phyloP scores from a whole-genome alignment of 2,329 filamentous ascomycete genomes.

The Epichloe elymi region DNA sequence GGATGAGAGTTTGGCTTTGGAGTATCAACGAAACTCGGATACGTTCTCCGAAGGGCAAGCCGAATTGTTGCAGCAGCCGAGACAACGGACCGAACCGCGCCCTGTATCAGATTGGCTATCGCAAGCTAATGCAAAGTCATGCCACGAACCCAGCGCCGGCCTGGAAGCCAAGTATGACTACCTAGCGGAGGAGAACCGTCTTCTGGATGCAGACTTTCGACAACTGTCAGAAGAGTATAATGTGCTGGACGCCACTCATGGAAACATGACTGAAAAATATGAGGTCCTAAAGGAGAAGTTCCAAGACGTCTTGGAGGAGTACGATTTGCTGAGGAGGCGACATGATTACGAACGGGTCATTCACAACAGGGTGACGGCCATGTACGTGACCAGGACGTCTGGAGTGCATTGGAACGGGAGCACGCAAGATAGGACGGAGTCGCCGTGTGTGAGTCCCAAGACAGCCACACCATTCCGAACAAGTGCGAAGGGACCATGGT shows the following conservation, averaged over 20 bases:
- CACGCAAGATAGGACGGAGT: neutral
- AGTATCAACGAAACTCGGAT: neutral
- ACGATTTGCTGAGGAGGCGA: neutral
- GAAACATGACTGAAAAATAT: neutral
- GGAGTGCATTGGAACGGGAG: neutral
- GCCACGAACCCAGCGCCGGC: neutral
- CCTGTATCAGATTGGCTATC: neutral
- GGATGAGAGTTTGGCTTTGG: neutral
- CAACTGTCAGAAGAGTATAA: neutral
- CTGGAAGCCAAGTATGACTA: neutral
- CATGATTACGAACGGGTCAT: neutral
- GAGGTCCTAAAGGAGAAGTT: neutral
- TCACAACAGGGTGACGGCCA: neutral
- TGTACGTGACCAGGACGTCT: neutral
- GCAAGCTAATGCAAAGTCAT: neutral
- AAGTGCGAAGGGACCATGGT: neutral
- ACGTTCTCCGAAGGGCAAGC: conserved; percentile 1
- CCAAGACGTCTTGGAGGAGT: neutral
- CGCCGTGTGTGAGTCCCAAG: neutral
- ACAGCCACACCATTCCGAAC: neutral
- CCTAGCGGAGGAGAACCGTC: neutral
- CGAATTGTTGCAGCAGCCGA: neutral
- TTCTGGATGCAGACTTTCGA: neutral
- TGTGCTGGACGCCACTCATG: neutral
- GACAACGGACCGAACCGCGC: too few species aligned